Evolutionary conservation across 768 basidiomycete genomes (phyloP).

Genomic region (Boletus edulis): DNA sequence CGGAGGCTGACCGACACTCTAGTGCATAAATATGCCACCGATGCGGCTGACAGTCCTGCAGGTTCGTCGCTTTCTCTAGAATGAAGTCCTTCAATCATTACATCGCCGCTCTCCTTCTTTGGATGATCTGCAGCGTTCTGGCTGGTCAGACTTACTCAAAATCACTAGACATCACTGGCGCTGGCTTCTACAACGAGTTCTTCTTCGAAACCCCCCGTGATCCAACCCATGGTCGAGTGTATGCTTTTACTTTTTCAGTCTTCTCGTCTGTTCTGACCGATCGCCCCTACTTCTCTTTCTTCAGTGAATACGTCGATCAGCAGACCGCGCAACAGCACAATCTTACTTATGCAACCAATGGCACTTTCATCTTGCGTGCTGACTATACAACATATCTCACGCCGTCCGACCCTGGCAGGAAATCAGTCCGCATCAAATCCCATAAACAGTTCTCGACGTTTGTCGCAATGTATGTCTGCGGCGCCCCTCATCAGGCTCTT

Average conservation of each 20-base stretch:
- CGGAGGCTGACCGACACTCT: slow-evolving; percentile 4
- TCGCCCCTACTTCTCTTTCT: not conserved
- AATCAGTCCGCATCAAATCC: slow-evolving; percentile 30
- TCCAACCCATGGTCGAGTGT: slow-evolving; percentile 71
- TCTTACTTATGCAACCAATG: slow-evolving; percentile 28
- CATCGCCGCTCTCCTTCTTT: not conserved
- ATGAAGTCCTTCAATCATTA: slow-evolving; percentile 5
- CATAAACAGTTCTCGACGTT: slow-evolving; percentile 16
- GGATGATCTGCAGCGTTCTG: not conserved
- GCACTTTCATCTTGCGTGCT: slow-evolving; percentile 31
- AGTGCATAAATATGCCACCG: too few species aligned
- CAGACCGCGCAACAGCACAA: slow-evolving; percentile 25
- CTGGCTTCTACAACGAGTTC: slow-evolving; percentile 50
- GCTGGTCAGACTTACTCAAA: slow-evolving; percentile 9
- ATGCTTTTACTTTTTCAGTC: slow-evolving; percentile 16
- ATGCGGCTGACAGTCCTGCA: not conserved
- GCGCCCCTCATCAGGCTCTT: not conserved
- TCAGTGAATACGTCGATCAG: slow-evolving; percentile 28
- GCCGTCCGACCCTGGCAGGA: slow-evolving; percentile 24
- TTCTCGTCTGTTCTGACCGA: not conserved
- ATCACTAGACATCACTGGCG: slow-evolving; percentile 44
- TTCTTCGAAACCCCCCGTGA: slow-evolving; percentile 45
- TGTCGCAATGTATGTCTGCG: slow-evolving; percentile 18
- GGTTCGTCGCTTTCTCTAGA: slow-evolving; percentile 5
- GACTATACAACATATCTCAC: slow-evolving; percentile 25